These are phyloP conservation scores for Pseudogymnoascus sp. DNA, from an alignment of 2,329 filamentous ascomycete genomes.

Conservation along the genomic window DNA sequence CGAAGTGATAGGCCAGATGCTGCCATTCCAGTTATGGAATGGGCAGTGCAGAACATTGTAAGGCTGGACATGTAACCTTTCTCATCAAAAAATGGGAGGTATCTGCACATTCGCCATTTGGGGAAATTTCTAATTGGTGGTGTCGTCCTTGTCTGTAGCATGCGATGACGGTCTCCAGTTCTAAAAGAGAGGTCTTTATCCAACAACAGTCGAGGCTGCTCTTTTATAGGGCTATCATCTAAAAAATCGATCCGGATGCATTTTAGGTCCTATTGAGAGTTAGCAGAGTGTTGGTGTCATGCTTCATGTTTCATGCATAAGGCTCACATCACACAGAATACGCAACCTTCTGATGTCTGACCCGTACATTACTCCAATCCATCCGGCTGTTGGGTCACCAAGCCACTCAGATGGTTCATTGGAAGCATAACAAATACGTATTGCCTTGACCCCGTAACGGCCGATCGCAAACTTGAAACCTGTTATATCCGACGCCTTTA, in stretches of 20 bases:
- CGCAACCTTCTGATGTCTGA: background rate
- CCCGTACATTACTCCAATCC: slow-evolving; percentile 6
- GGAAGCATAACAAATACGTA: background rate
- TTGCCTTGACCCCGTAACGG: slow-evolving; percentile 6
- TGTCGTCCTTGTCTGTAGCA: background rate
- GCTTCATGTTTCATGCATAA: background rate
- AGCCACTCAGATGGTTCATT: slow-evolving; percentile 2
- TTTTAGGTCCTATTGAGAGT: background rate
- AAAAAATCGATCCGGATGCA: slow-evolving; percentile 8
- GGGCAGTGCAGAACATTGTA: background rate
- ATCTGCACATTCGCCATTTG: slow-evolving; percentile 4
- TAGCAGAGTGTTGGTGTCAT: background rate
- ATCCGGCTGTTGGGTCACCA: background rate
- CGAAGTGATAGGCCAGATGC: background rate
- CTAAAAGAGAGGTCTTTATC: background rate
- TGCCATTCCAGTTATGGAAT: background rate
- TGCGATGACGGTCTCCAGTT: background rate
- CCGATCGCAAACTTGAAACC: slow-evolving; percentile 8
- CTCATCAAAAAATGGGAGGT: background rate
- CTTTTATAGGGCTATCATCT: background rate
- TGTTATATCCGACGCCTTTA: background rate
- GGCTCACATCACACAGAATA: slow-evolving; percentile 7
- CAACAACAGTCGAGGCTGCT: background rate
- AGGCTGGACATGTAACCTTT: background rate
- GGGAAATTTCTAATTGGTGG: background rate